phyloP scores from a whole-genome alignment of 768 basidiomycete species.

The Boletus subparvulus region DNA sequence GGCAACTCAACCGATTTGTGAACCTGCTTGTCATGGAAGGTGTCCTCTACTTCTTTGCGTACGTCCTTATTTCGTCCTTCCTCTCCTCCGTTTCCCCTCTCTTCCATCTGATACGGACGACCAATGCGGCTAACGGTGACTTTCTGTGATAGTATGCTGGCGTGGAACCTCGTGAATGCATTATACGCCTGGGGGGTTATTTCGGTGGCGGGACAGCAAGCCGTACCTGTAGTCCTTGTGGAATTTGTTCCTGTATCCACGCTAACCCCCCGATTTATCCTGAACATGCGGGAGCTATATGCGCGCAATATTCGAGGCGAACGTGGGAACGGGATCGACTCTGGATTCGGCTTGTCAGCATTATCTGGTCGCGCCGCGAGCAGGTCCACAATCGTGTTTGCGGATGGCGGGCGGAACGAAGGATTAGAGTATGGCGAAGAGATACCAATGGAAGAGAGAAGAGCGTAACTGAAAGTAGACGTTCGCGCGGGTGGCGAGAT shows the following conservation, averaged over 20 bases:
- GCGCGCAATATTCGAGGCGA: background rate
- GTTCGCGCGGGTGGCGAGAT: too few species aligned
- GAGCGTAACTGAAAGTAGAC: too few species aligned
- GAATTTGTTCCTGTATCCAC: background rate
- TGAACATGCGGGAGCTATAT: conserved; percentile 1
- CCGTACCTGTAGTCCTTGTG: background rate
- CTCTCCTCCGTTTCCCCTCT: background rate
- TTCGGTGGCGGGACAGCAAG: too few species aligned
- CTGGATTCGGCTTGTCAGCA: background rate
- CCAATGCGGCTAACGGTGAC: too few species aligned
- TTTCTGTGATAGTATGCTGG: background rate
- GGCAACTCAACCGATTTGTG: conserved; percentile 6
- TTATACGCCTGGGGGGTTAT: background rate
- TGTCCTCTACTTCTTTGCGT: conserved; percentile 11
- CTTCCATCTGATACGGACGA: background rate
- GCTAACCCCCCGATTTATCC: conserved; percentile 1
- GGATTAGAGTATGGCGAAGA: background rate
- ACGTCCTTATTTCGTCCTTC: background rate
- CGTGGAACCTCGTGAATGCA: background rate
- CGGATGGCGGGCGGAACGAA: background rate
- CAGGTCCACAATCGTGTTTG: background rate
- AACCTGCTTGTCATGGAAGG: conserved; percentile 1
- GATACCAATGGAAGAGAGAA: background rate
- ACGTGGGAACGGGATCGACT: background rate
- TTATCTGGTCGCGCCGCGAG: background rate